Percentiles rank a stretch among this genome's conserved stretches.
Conservation (phyloP, 495 filamentous ascomycete genomes). For the Hypoxylon lenormandii region DNA sequence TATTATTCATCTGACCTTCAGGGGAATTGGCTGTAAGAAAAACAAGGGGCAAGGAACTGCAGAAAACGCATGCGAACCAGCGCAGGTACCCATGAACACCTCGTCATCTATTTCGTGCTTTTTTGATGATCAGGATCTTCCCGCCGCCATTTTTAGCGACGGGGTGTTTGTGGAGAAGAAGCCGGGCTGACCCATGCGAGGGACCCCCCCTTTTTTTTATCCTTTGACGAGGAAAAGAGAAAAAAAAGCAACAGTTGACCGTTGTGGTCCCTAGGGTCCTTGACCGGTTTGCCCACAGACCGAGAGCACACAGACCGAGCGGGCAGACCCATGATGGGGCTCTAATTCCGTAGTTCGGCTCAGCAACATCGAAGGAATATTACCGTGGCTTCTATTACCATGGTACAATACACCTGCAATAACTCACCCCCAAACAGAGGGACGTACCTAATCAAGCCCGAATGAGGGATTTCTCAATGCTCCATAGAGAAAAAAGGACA, state of each 20-base stretch:
- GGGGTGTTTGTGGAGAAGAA: conserved; percentile 47
- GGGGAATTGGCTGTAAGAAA: conserved; percentile 16
- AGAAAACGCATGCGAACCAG: conserved; percentile 16
- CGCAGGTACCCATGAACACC: conserved; percentile 22
- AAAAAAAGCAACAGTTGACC: conserved; percentile 27
- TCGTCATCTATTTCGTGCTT: conserved; percentile 43
- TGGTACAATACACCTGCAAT: conserved; percentile 27
- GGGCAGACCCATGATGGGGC: conserved; percentile 32
- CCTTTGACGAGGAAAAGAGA: conserved; percentile 18
- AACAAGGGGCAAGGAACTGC: conserved; percentile 24
- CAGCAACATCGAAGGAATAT: conserved; percentile 43
- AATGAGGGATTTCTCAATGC: conserved; percentile 40
- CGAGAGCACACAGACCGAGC: conserved; percentile 39
- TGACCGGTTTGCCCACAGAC: conserved; percentile 41
- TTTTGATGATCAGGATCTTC: conserved; percentile 49
- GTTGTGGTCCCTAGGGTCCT: conserved; percentile 34
- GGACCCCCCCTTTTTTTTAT: conserved; percentile 15
- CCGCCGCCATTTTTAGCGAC: conserved; percentile 49
- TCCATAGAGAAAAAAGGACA: conserved; percentile 20
- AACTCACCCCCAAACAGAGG: conserved; percentile 1
- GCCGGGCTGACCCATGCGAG: conserved; percentile 30
- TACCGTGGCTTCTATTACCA: conserved; percentile 35
- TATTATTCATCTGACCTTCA: conserved; percentile 25
- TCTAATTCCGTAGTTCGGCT: conserved; percentile 43
- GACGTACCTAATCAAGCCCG: conserved; percentile 25